Percentiles rank a stretch among this genome's conserved stretches.
phyloP scores from a whole-genome alignment of 2,329 filamentous ascomycete genomes.

The Gaeumannomyces tritici region DNA sequence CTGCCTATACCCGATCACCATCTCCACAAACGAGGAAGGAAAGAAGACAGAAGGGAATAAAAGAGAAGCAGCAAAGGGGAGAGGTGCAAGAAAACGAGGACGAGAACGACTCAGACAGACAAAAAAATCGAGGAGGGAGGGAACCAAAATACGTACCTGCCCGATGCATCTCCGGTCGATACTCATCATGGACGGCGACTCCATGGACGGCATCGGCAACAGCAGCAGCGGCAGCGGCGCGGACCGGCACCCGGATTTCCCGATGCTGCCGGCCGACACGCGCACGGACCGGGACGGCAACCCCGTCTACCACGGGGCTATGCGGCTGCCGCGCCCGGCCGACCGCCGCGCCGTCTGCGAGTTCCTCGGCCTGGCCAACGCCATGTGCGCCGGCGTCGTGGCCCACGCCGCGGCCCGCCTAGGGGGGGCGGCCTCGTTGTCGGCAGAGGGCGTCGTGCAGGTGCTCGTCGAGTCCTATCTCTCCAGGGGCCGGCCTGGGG shows the following conservation, averaged over 20 bases:
- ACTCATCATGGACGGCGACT: neutral
- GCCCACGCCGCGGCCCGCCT: neutral
- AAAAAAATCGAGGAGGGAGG: too few relatives aligned
- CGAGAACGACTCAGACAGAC: too few relatives aligned
- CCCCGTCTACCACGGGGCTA: neutral
- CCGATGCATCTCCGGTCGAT: neutral
- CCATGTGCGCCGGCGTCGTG: neutral
- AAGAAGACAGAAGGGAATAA: neutral
- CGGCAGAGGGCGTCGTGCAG: neutral
- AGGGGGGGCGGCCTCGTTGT: too few relatives aligned
- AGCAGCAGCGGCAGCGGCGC: neutral
- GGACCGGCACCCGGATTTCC: neutral
- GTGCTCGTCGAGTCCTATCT: neutral
- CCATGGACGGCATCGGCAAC: too few relatives aligned
- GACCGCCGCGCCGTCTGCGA: neutral
- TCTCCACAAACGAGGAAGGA: too few relatives aligned
- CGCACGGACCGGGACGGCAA: neutral
- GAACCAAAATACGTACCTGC: too few relatives aligned
- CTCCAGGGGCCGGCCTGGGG: neutral
- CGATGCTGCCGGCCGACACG: constrained; percentile 1
- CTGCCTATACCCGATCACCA: neutral
- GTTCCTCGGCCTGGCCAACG: neutral
- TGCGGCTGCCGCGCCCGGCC: neutral
- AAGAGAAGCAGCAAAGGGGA: neutral
- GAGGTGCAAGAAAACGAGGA: too few relatives aligned